phyloP scores from a whole-genome alignment of 1,139 yeast species.

The Pichia sp. region DNA sequence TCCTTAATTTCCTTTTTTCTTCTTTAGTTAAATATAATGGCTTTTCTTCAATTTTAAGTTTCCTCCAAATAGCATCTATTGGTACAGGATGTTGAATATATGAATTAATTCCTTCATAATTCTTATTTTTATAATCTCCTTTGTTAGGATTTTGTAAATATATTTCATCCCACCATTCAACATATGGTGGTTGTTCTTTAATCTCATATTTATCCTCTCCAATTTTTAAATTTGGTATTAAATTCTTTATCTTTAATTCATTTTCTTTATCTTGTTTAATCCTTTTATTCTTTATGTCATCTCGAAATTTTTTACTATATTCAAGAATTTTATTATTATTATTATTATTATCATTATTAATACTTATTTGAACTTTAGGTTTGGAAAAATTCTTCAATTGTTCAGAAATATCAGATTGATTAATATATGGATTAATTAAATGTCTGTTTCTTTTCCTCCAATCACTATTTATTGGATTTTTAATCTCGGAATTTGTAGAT shows the following conservation, averaged over 20 bases:
- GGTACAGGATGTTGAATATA: conserved; percentile 83
- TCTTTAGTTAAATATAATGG: conserved; percentile 64
- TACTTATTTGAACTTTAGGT: conserved; percentile 44
- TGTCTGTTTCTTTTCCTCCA: conserved; percentile 31
- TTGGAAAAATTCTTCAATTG: conserved; percentile 20
- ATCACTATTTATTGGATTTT: conserved; percentile 21
- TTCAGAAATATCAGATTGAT: conserved; percentile 32
- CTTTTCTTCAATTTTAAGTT: conserved; percentile 34
- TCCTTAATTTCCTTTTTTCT: conserved; percentile 70
- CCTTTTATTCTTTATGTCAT: no score
- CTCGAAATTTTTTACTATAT: conserved; percentile 44
- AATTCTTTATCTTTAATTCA: conserved; percentile 31
- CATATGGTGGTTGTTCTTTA: conserved; percentile 44
- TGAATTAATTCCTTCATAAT: conserved; percentile 33
- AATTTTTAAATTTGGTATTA: conserved; percentile 40
- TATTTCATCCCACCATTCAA: conserved; percentile 84
- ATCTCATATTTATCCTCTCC: conserved; percentile 48
- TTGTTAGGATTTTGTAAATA: conserved; percentile 30
- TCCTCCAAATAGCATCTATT: conserved; percentile 49
- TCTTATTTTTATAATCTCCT: conserved; percentile 23
- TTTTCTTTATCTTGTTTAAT: conserved; percentile 19
- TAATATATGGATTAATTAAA: conserved; percentile 58
- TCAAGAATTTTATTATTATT: conserved; percentile 41
- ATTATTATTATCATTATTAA: conserved; percentile 17
- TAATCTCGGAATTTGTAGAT: not conserved